Evolutionary conservation across 1,139 yeast species (phyloP), one percentile per base, ranked within the genome.

Genomic region (Kurtzmaniella natalensis): DNA sequence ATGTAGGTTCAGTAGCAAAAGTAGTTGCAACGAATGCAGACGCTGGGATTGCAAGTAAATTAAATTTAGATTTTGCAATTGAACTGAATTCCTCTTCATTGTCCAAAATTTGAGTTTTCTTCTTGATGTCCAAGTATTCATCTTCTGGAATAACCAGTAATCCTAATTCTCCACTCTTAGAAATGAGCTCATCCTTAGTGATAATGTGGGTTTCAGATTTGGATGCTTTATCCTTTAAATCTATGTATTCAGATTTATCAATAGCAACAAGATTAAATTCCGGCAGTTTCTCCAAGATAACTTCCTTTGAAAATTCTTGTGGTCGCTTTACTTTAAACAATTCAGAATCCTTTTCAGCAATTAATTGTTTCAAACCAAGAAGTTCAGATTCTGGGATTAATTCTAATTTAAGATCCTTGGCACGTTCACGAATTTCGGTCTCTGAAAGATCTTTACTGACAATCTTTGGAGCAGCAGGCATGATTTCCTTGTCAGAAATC

Each of bases 21-120:
- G 80, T 76, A 0, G 85, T 79, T 2, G 84, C 76, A 40, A 81
- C 59, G 45, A 73, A 80, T 3, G 79, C 63, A 13, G 66, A 50
- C 31, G 62, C 64, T 3, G 88, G 84, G 30, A 81, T 65, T 33
- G 76, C 64, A 43, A 82, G 51, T 36, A 70, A 49, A 4, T 79
- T 79, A 39, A 64, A 50, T 21, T 59, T 50, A 30, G 58, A 60
- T 5, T 11, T 14, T 7, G 80, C 81, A 23, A 55, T 52, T 2
- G 41, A 48, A 2, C 48, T 41, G 25, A 65, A 48, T 18, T 46
- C 45, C 5, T 41, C 50, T 22, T 49, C 51, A 27, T 53, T 53
- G 19, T 55, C 54, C 18, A 51, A 41, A 13, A 47, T 34, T 5
- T 45, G 44, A 5, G 45, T 47, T 17, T 39, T 43, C 39, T 39